A percentile compares a stretch with the other conserved stretches of the same genome.
phyloP scores from a whole-genome alignment of 495 filamentous ascomycete genomes.

The Penicillium flavigenum region DNA sequence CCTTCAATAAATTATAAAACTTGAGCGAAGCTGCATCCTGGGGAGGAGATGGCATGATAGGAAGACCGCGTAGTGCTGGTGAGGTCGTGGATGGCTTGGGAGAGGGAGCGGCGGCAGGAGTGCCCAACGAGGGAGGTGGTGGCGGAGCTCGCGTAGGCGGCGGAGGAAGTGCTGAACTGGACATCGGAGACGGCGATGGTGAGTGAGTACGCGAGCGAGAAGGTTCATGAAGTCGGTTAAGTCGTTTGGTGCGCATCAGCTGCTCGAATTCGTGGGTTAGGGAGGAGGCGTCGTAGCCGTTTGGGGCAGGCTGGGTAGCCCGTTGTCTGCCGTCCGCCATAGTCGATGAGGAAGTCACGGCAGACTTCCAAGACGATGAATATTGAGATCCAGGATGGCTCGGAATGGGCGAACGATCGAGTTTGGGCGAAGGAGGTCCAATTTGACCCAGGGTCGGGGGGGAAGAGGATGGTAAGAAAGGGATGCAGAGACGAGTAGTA shows the following conservation, averaged over 20 bases:
- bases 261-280: slow-evolving; percentile 71
- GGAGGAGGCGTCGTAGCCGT: slow-evolving; percentile 46
- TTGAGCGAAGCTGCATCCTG: slow-evolving; percentile 71
- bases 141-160: slow-evolving; percentile 45
- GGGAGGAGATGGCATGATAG: slow-evolving; percentile 78
- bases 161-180: slow-evolving; percentile 38
- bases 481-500: slow-evolving; percentile 15
- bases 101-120: slow-evolving; percentile 35
- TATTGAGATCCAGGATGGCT: slow-evolving; percentile 24
- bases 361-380: slow-evolving; percentile 16
- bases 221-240: slow-evolving; percentile 68
- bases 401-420: slow-evolving; percentile 7
- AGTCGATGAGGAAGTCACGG: slow-evolving; percentile 33
- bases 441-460: slow-evolving; percentile 15
- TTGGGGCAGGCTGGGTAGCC: slow-evolving; percentile 30
- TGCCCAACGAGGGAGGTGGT: slow-evolving; percentile 35
- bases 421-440: slow-evolving; percentile 19
- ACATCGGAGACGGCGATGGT: slow-evolving; percentile 39
- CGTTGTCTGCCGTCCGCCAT: slow-evolving; percentile 44
- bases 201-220: slow-evolving; percentile 58
- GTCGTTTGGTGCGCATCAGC: slow-evolving; percentile 70
- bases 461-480: slow-evolving; percentile 7
- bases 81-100: slow-evolving; percentile 51
- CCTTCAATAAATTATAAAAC: slow-evolving; percentile 79
- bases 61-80: slow-evolving; percentile 64